Percentiles rank a stretch among this genome's conserved stretches.
Evolutionary conservation across 148 eudicot genomes (phyloP).

Genomic region (Persicaria tinctoria): DNA sequence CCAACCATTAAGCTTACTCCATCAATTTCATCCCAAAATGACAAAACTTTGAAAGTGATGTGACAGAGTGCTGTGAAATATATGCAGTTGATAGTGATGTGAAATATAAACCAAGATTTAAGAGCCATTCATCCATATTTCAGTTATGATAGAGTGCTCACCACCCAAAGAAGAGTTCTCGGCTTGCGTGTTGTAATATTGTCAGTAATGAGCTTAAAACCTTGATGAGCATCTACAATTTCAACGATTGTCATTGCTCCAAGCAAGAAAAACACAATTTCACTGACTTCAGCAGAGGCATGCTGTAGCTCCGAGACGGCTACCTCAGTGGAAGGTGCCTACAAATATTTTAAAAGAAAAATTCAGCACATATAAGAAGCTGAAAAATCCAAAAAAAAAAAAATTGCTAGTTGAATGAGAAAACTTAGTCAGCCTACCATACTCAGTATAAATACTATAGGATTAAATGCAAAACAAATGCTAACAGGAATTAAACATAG

Average conservation of each 20-base stretch:
- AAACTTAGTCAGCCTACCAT: neutral
- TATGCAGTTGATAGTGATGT: neutral
- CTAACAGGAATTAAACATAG: neutral
- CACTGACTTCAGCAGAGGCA: slow-evolving; percentile 96
- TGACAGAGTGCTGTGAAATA: neutral
- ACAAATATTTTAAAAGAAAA: slow-evolving; percentile 12
- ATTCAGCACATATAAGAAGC: neutral
- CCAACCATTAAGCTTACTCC: no score
- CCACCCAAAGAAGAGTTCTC: slow-evolving; percentile 94
- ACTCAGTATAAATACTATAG: neutral
- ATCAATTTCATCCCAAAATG: neutral
- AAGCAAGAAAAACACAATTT: slow-evolving; percentile 92
- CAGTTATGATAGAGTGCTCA: slow-evolving; percentile 30
- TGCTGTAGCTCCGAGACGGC: slow-evolving; percentile 76
- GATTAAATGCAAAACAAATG: neutral
- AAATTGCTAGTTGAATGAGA: neutral
- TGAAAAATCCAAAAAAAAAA: neutral
- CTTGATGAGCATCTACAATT: slow-evolving; percentile 98
- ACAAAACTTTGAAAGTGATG: no score
- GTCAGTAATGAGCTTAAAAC: slow-evolving; percentile 95
- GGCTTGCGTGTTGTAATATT: slow-evolving; percentile 95
- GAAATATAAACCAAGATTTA: neutral
- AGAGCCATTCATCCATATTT: neutral
- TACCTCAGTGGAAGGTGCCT: slow-evolving; percentile 96
- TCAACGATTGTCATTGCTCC: slow-evolving; percentile 99